phyloP scores from a whole-genome alignment of 2,329 filamentous ascomycete genomes.

The Penicillium sp. region DNA sequence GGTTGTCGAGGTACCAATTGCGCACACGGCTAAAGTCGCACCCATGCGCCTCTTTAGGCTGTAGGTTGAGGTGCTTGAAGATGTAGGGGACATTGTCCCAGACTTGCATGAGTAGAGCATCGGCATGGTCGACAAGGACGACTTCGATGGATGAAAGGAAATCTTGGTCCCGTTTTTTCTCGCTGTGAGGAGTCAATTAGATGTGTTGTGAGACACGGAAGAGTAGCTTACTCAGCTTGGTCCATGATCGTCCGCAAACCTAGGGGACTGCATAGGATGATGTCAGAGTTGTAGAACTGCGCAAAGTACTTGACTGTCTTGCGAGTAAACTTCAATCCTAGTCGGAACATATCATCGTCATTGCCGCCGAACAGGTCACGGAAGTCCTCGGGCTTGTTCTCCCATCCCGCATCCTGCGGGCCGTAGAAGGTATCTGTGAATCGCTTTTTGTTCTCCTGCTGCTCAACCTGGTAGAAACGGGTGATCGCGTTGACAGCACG shows the following conservation, averaged over 20 bases:
- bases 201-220: conserved; percentile 16
- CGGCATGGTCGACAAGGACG: conserved; percentile 85
- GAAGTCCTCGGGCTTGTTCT: conserved; percentile 82
- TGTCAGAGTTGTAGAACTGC: conserved; percentile 94
- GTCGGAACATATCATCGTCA: conserved; percentile 93
- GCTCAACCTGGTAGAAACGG: conserved; percentile 75
- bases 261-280: conserved; percentile 87
- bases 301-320: conserved; percentile 95
- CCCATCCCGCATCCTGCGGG: conserved; percentile 67
- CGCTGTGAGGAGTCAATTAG: conserved; percentile 35
- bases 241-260: conserved; percentile 90
- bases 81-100: conserved; percentile 96
- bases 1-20: conserved; percentile 88
- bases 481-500: conserved; percentile 77
- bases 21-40: conserved; percentile 92
- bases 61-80: conserved; percentile 86
- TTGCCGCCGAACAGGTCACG: conserved; percentile 88
- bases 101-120: conserved; percentile 95
- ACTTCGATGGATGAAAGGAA: conserved; percentile 94
- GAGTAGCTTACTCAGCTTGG: conserved; percentile 62
- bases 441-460: conserved; percentile 91
- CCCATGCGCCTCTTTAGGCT: conserved; percentile 85
- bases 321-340: conserved; percentile 95
- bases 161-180: conserved; percentile 75
- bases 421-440: conserved; percentile 82